phyloP scores from a whole-genome alignment of 1,139 yeast species.

The Geotrichum aggregatum region DNA sequence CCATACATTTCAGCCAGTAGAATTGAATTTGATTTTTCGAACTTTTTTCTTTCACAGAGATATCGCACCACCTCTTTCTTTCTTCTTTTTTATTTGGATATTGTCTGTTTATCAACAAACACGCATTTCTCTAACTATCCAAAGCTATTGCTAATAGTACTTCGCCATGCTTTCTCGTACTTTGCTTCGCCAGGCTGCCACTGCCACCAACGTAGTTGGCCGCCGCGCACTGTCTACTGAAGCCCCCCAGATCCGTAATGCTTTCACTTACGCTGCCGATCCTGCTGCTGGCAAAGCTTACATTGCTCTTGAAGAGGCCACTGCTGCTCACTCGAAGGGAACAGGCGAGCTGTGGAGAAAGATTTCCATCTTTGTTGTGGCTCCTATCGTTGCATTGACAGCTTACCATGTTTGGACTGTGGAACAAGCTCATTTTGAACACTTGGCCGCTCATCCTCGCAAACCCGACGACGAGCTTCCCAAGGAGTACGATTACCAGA shows the following conservation, averaged over 20 bases:
- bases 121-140: conserved; percentile 1
- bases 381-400: conserved; percentile 73
- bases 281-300: conserved; percentile 54
- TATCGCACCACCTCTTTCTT: conserved; percentile 1
- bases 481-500: conserved; percentile 81
- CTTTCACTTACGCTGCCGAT: conserved; percentile 41
- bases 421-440: conserved; percentile 85
- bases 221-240: conserved; percentile 30
- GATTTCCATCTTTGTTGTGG: conserved; percentile 71
- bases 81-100: background rate
- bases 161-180: conserved; percentile 23
- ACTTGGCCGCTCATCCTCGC: conserved; percentile 57
- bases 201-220: conserved; percentile 20
- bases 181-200: conserved; percentile 24
- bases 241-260: conserved; percentile 36
- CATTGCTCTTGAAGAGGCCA: conserved; percentile 50
- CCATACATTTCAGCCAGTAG: conserved; percentile 9
- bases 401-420: conserved; percentile 75
- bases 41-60: background rate
- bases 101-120: conserved; percentile 2
- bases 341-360: conserved; percentile 82
- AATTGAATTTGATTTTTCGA: no score
- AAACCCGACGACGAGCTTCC: conserved; percentile 84
- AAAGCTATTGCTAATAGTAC: conserved; percentile 1
- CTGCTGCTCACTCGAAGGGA: conserved; percentile 71